A percentile compares a stretch with the other conserved stretches of the same genome.
phyloP scores from a whole-genome alignment of 169 alveolate genomes.

The Plasmodium gallinaceum region DNA sequence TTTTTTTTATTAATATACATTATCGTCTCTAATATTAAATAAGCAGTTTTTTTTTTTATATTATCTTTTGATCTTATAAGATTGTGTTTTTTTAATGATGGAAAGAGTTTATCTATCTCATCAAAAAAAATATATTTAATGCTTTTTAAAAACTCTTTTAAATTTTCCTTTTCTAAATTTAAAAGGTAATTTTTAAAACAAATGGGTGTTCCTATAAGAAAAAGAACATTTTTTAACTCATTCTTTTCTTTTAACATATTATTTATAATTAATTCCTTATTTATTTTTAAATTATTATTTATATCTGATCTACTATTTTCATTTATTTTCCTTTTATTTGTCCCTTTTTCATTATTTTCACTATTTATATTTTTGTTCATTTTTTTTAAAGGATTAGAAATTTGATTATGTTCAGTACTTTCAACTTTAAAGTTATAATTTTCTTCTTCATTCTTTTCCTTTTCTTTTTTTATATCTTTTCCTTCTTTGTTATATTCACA shows the following conservation, averaged over 20 bases:
- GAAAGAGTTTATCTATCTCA: slow-evolving; percentile 68
- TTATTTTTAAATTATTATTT: not conserved
- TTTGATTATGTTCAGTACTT: not conserved
- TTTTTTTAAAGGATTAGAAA: not conserved
- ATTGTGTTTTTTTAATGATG: slow-evolving; percentile 24
- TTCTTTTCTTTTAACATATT: not conserved
- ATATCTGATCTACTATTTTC: not conserved
- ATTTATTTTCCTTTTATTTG: not conserved
- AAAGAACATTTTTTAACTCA: slow-evolving; percentile 13
- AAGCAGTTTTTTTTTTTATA: slow-evolving; percentile 57
- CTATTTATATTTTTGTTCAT: not conserved
- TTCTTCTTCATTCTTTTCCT: not conserved
- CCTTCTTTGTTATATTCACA: not conserved
- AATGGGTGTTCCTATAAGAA: slow-evolving; percentile 63
- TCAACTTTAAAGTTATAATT: not conserved
- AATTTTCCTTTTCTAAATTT: slow-evolving; percentile 29
- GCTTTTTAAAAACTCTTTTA: slow-evolving; percentile 55
- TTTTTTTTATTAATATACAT: slow-evolving; percentile 71
- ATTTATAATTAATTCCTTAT: not conserved
- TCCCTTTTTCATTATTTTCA: slow-evolving; percentile 2
- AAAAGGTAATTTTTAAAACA: slow-evolving; percentile 51
- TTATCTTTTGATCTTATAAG: slow-evolving; percentile 18
- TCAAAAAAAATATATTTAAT: slow-evolving; percentile 65
- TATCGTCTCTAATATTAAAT: slow-evolving; percentile 57
- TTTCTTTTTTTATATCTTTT: not conserved